Conservation (phyloP, 257 asterid species). For the Solanum sejunctum region DNA sequence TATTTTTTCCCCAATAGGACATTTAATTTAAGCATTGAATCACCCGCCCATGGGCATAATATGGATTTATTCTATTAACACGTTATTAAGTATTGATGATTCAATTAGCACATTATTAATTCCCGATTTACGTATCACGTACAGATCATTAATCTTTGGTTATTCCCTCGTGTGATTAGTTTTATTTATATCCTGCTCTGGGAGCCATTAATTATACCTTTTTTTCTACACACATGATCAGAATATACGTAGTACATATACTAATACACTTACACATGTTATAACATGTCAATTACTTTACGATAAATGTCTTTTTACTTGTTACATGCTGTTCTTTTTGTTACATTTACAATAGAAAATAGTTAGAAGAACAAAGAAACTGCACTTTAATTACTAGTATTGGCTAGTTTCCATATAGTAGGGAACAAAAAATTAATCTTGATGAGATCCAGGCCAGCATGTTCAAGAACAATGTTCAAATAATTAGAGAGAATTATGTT, state of each 20-base stretch:
- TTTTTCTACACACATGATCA: not conserved
- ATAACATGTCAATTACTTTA: not conserved
- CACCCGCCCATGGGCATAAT: not conserved
- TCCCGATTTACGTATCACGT: not conserved
- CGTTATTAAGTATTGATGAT: not conserved
- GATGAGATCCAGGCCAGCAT: not conserved
- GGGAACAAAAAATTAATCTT: not conserved
- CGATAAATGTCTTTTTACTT: not conserved
- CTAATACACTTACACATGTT: not conserved
- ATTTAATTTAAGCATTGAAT: not conserved
- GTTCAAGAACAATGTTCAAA: not conserved
- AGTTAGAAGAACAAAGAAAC: not conserved
- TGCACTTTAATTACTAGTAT: not conserved
- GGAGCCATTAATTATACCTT: not conserved
- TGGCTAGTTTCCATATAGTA: not conserved
- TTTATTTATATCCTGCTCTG: not conserved
- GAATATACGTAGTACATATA: not conserved
- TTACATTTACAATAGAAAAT: not conserved
- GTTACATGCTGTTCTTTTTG: not conserved
- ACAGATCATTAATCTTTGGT: not conserved
- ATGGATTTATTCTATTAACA: not conserved
- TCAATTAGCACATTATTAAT: not conserved
- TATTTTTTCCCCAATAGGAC: no score
- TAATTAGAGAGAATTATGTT: not conserved
- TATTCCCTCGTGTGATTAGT: not conserved